Percentiles rank a stretch among this genome's conserved stretches.
Evolutionary conservation across 805 yeast genomes (phyloP).

Genomic region (Candida oleophila): DNA sequence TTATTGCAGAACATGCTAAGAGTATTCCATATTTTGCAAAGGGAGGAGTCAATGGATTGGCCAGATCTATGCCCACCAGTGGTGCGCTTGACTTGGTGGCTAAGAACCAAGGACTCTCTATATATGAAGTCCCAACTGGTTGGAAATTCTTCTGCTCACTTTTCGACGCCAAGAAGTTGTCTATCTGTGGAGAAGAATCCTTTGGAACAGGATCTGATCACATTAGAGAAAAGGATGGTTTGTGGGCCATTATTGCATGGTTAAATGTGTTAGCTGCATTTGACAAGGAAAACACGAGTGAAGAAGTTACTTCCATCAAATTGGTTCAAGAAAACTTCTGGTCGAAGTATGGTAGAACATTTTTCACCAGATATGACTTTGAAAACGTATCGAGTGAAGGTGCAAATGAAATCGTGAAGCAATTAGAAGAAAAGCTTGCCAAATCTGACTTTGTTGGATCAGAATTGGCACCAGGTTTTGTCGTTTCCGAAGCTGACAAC

Average conservation of each 20-base stretch:
- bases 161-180: slow-evolving; percentile 87
- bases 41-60: slow-evolving; percentile 87
- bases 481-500: slow-evolving; percentile 76
- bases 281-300: slow-evolving; percentile 56
- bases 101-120: slow-evolving; percentile 62
- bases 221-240: slow-evolving; percentile 95
- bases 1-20: slow-evolving; percentile 89
- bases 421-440: slow-evolving; percentile 42
- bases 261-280: slow-evolving; percentile 89
- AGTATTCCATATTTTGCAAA: slow-evolving; percentile 87
- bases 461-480: slow-evolving; percentile 45
- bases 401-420: slow-evolving; percentile 65
- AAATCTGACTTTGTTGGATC: slow-evolving; percentile 49
- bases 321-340: slow-evolving; percentile 84
- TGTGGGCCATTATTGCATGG: slow-evolving; percentile 99
- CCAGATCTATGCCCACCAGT: slow-evolving; percentile 97
- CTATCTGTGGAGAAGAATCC: slow-evolving; percentile 97
- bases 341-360: slow-evolving; percentile 93
- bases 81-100: slow-evolving; percentile 94
- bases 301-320: slow-evolving; percentile 61
- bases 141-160: slow-evolving; percentile 98
- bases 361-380: slow-evolving; percentile 92
- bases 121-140: slow-evolving; percentile 97
- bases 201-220: slow-evolving; percentile 98
- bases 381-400: slow-evolving; percentile 79